Conservation (phyloP, 2,329 filamentous ascomycete species). For the Colletotrichum sp. region DNA sequence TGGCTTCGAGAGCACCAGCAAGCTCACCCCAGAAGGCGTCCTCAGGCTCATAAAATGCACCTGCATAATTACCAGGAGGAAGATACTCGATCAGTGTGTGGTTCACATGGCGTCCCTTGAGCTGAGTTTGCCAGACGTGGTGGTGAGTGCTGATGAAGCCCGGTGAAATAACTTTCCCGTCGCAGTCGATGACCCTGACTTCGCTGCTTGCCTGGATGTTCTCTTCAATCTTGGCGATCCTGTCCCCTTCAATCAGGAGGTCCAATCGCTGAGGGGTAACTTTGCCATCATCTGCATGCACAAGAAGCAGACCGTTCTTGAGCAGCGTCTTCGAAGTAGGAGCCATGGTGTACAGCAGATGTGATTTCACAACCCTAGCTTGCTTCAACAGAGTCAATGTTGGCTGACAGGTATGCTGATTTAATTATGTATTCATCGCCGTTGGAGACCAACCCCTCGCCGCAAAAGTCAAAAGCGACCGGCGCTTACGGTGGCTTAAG, state of each 20-base stretch:
- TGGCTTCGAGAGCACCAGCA: conserved; percentile 41
- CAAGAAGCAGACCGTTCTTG: neutral
- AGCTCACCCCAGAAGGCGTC: conserved; percentile 54
- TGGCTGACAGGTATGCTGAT: neutral
- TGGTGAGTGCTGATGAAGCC: conserved; percentile 50
- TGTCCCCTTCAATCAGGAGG: neutral
- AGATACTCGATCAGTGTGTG: conserved; percentile 30
- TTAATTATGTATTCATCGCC: neutral
- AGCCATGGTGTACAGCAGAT: neutral
- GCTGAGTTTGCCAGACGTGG: conserved; percentile 48
- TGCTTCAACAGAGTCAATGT: fast-evolving
- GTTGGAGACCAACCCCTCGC: neutral
- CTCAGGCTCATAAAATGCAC: conserved; percentile 22
- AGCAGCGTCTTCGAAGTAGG: neutral
- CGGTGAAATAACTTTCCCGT: conserved; percentile 41
- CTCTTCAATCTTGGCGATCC: conserved; percentile 36
- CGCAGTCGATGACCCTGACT: conserved; percentile 41
- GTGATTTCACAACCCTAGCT: fast-evolving
- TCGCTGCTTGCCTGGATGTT: conserved; percentile 34
- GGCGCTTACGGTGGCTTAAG: neutral
- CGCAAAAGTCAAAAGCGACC: neutral
- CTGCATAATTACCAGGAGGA: conserved; percentile 30
- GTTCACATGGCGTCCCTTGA: conserved; percentile 30
- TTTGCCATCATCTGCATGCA: neutral
- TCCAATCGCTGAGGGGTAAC: neutral